These are phyloP conservation scores for Cordyceps militaris DNA, from an alignment of 2,329 filamentous ascomycete genomes.

Conservation along the genomic window DNA sequence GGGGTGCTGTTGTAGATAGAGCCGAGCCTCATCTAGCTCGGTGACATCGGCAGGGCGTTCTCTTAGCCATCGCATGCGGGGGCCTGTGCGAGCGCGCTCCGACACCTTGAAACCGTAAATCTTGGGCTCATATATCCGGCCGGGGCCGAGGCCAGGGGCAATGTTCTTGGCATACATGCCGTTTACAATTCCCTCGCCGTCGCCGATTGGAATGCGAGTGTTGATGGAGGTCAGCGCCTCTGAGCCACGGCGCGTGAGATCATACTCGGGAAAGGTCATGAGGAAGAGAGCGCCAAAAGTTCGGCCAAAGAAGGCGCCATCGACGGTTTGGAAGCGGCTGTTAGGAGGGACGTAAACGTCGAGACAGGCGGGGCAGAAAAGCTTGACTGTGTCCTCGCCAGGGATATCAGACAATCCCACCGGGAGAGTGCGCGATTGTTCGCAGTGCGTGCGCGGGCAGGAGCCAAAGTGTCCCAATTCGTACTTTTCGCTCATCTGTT, in stretches of 20 bases:
- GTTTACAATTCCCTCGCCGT: conserved; percentile 58
- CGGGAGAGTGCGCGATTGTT: conserved; percentile 80
- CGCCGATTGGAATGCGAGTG: conserved; percentile 28
- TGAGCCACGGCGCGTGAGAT: conserved; percentile 66
- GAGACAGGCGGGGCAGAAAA: conserved; percentile 94
- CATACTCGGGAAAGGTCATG: conserved; percentile 95
- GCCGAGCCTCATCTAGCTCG: conserved; percentile 73
- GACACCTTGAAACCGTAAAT: conserved; percentile 97
- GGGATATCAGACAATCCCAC: conserved; percentile 93
- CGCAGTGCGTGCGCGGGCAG: conserved; percentile 91
- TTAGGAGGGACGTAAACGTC: conserved; percentile 98
- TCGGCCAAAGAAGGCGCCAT: conserved; percentile 95
- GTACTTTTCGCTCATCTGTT: conserved; percentile 99
- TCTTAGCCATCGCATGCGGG: conserved; percentile 94
- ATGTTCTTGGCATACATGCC: conserved; percentile 83
- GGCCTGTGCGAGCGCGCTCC: conserved; percentile 81
- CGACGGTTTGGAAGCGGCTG: conserved; percentile 92
- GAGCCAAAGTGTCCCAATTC: conserved; percentile 92
- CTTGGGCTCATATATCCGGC: conserved; percentile 84
- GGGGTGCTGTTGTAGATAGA: conserved; percentile 44
- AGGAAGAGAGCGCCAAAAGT: conserved; percentile 97
- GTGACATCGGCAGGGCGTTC: conserved; percentile 72
- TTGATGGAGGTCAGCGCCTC: conserved; percentile 42
- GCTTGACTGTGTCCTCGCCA: conserved; percentile 94
- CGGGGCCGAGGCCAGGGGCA: conserved; percentile 73